Conservation (phyloP, 2,329 filamentous ascomycete genomes). For the Fusarium sp. region DNA sequence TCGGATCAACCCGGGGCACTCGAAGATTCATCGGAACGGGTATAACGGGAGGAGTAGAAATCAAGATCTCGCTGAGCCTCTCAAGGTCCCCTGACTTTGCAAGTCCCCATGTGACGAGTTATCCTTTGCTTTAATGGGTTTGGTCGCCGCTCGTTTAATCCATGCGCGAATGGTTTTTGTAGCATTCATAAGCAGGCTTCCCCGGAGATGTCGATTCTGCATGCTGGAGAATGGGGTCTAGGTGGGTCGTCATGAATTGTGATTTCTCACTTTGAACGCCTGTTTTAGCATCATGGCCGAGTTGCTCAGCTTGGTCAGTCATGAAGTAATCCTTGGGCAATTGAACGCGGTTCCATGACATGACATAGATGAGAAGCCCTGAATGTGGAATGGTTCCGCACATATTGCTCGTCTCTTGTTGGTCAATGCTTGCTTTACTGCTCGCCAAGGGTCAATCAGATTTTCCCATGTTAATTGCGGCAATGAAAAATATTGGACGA, state of each 20-base stretch:
- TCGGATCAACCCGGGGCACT: slow-evolving; percentile 40
- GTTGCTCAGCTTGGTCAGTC: neutral
- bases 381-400: slow-evolving; percentile 17
- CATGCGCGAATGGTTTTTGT: slow-evolving; percentile 20
- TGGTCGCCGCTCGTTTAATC: neutral
- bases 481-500: neutral
- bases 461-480: neutral
- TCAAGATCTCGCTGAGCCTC: slow-evolving; percentile 1
- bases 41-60: slow-evolving; percentile 13
- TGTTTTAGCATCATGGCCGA: neutral
- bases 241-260: slow-evolving; percentile 5
- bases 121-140: neutral
- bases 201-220: slow-evolving; percentile 22
- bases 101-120: neutral
- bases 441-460: slow-evolving; percentile 6
- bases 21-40: slow-evolving; percentile 37
- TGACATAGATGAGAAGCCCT: neutral
- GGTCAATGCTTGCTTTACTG: neutral
- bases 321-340: neutral
- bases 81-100: neutral
- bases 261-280: slow-evolving; percentile 6
- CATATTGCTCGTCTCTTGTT: neutral
- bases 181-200: slow-evolving; percentile 35
- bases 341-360: neutral
- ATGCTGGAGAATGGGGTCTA: neutral